A percentile compares a stretch with the other conserved stretches of the same genome.
Evolutionary conservation across 352 stramenopile species (phyloP).

Genomic region (Phytopythium sindhum): DNA sequence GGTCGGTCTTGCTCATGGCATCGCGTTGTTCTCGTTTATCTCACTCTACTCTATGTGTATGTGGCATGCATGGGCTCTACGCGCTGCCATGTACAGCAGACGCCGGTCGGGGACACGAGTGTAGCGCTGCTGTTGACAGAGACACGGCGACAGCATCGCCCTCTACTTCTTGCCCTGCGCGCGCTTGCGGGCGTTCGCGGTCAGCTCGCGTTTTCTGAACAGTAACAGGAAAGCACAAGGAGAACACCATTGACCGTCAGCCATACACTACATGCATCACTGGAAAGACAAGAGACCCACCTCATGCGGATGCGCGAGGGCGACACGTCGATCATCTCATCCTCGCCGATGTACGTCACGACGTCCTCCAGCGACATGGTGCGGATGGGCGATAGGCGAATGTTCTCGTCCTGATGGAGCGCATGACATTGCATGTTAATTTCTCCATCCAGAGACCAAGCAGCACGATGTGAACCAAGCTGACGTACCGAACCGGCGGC

Average conservation of each 20-base stretch:
- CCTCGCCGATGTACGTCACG: slow-evolving; percentile 96
- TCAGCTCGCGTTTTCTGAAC: slow-evolving; percentile 61
- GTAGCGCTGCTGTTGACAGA: neutral
- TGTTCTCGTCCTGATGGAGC: slow-evolving; percentile 88
- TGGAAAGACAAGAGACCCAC: slow-evolving; percentile 13
- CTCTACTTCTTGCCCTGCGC: slow-evolving; percentile 55
- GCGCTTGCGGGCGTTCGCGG: slow-evolving; percentile 58
- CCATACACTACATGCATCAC: neutral
- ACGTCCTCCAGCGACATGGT: slow-evolving; percentile 96
- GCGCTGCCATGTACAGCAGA: neutral
- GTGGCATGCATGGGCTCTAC: slow-evolving; percentile 1
- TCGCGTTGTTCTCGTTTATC: neutral
- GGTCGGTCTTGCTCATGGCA: neutral
- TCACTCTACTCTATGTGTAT: slow-evolving; percentile 6
- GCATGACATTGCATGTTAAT: neutral
- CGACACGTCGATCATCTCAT: slow-evolving; percentile 99
- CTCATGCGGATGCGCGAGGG: slow-evolving; percentile 92
- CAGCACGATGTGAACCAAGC: neutral
- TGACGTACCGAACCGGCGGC: slow-evolving; percentile 75
- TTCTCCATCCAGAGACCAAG: neutral
- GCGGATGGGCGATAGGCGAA: slow-evolving; percentile 91
- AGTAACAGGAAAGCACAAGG: neutral
- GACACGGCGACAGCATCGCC: neutral
- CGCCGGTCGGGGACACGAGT: neutral
- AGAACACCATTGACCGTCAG: neutral